phyloP scores from a whole-genome alignment of 495 filamentous ascomycete genomes.

The Penicillium dipodomyicola region DNA sequence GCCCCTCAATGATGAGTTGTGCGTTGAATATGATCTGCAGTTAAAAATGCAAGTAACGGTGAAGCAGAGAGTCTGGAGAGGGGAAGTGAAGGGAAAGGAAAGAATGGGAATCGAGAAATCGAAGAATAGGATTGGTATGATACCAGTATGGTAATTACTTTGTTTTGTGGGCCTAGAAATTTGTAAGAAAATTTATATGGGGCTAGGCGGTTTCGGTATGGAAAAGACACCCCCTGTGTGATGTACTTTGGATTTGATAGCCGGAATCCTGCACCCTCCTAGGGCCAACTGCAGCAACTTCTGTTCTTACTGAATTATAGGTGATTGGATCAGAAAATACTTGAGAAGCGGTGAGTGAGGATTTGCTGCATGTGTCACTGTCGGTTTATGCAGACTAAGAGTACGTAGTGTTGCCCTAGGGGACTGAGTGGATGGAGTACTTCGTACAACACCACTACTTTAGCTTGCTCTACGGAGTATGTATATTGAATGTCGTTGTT shows the following conservation, averaged over 20 bases:
- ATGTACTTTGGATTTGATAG: slow-evolving; percentile 7
- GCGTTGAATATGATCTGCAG: neutral
- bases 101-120: slow-evolving; percentile 16
- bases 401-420: slow-evolving; percentile 1
- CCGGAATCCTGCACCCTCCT: slow-evolving; percentile 3
- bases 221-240: slow-evolving; percentile 2
- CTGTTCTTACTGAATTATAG: neutral
- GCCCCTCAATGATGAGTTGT: slow-evolving; percentile 1
- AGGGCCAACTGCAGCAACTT: slow-evolving; percentile 14
- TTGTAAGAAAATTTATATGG: slow-evolving; percentile 1
- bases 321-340: neutral
- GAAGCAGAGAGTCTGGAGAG: slow-evolving; percentile 14
- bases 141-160: slow-evolving; percentile 18
- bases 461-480: neutral
- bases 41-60: slow-evolving; percentile 16
- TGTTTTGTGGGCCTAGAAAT: neutral
- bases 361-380: slow-evolving; percentile 1
- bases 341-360: slow-evolving; percentile 1
- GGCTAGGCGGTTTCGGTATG: slow-evolving; percentile 6
- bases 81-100: slow-evolving; percentile 14
- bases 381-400: neutral
- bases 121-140: slow-evolving; percentile 15
- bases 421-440: too few relatives aligned
- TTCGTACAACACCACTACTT: neutral
- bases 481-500: neutral